Evolutionary conservation across 2,329 filamentous ascomycete genomes (phyloP).

Genomic region (Proliferodiscus dingleyae): DNA sequence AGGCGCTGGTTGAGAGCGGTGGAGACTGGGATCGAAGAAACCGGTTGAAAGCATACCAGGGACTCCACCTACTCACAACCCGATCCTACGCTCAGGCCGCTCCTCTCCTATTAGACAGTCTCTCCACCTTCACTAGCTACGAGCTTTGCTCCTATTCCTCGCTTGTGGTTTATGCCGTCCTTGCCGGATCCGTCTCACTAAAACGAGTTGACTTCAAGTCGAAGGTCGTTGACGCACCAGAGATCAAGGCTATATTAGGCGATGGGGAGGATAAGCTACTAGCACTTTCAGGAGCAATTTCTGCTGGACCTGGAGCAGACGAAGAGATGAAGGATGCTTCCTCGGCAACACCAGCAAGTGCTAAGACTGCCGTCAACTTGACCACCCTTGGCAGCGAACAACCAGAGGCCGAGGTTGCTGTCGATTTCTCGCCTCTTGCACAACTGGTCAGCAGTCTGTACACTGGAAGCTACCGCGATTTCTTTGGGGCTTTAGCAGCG

Average conservation of each 20-base stretch:
- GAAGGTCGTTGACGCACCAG: slow-evolving; percentile 95
- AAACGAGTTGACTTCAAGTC: slow-evolving; percentile 98
- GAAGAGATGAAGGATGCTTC: slow-evolving; percentile 66
- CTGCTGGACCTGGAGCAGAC: slow-evolving; percentile 75
- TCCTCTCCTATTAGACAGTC: slow-evolving; percentile 88
- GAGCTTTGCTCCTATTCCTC: slow-evolving; percentile 96
- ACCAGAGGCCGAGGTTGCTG: slow-evolving; percentile 71
- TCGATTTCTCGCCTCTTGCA: slow-evolving; percentile 86
- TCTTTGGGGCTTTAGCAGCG: slow-evolving; percentile 82
- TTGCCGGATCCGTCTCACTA: slow-evolving; percentile 88
- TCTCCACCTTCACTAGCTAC: slow-evolving; percentile 98
- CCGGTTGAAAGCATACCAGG: slow-evolving; percentile 97
- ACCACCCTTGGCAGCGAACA: slow-evolving; percentile 73
- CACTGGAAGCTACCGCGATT: slow-evolving; percentile 86
- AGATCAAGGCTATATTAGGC: slow-evolving; percentile 95
- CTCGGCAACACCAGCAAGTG: slow-evolving; percentile 45
- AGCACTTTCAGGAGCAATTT: slow-evolving; percentile 73
- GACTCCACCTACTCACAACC: slow-evolving; percentile 85
- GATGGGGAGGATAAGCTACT: slow-evolving; percentile 83
- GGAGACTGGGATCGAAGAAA: slow-evolving; percentile 99
- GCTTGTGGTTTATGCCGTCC: slow-evolving; percentile 90
- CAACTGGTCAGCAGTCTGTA: slow-evolving; percentile 89
- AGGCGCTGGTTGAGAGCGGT: slow-evolving; percentile 84
- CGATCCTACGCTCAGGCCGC: slow-evolving; percentile 87
- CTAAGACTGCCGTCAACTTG: slow-evolving; percentile 77